Evolutionary conservation across 805 yeast species (phyloP), one percentile per base, ranked within the genome.

Genomic region (Candida anglica): DNA sequence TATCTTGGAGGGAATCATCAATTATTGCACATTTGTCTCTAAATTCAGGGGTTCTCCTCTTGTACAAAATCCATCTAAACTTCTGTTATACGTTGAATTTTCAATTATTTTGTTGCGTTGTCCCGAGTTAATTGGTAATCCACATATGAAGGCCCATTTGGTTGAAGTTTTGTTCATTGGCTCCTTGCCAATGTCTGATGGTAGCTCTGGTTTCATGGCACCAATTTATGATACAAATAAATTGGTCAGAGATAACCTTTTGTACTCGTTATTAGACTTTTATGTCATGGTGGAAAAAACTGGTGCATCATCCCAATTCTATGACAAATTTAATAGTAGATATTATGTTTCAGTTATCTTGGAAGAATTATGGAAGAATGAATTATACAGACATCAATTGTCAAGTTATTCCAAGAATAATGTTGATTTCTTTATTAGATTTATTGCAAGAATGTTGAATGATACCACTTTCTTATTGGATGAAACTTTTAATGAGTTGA

Each of bases 201-300:
- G 79, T 19, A 62, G 69, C 19, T 80, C 86, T 2, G 98, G 98
- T 0, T 81, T 81, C 40, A 76, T 88, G 74, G 67, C 79, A 41
- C 69, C 70, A 5, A 68, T 81, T 6, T 79, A 87, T 56, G 79
- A 73, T 46, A 63, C 77, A 8, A 79, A 87, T 47, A 71, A 73
- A 34, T 48, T 82, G 15, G 81, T 87, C 2, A 60, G 65, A 19
- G 66, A 79, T 24, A 78, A 88, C 53, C 54, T 93, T 42, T 65
- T 93, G 37, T 88, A 86, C 49, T 84, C 96, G 1, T 69, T 93
- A 37, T 71, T 93, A 59, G 94, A 87, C 48, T 84, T 88, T 41
- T 93, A 91, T 56, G 95, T 93, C 22, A 86, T 86, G 71, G 89
- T 91, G 32, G 99, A 93, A 56, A 88, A 86, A 50, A 93, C 98